These are phyloP conservation scores for Picea sitchensis DNA, from an alignment of 75 land plant genomes.

Conservation along the genomic window DNA sequence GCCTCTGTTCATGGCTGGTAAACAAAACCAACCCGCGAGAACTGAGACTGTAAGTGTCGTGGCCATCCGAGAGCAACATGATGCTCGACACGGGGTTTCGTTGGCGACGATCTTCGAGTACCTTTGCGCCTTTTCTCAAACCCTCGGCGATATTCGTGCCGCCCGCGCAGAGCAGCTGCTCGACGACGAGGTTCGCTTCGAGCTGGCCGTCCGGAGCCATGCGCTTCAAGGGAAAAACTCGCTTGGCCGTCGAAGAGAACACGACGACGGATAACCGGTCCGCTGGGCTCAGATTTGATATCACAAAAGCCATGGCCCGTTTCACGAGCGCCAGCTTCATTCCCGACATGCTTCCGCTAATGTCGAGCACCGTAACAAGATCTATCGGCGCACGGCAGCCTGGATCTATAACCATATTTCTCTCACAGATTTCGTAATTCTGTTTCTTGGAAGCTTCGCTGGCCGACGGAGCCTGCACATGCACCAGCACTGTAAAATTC, in stretches of 20 bases:
- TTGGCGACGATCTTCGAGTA: no score
- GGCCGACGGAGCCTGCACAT: conserved; percentile 32
- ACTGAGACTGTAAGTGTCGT: no score
- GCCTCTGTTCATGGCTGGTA: no score
- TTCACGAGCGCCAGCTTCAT: conserved; percentile 76
- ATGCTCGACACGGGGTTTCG: no score
- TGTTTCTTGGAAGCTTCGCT: not conserved
- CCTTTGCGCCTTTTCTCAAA: no score
- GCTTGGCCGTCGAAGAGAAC: conserved; percentile 52
- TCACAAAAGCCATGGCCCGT: conserved; percentile 82
- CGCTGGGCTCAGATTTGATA: conserved; percentile 60
- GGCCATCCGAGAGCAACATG: no score
- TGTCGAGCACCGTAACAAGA: conserved; percentile 56
- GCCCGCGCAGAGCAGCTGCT: conserved; percentile 35
- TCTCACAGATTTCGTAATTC: no score
- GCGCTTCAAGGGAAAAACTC: conserved; percentile 56
- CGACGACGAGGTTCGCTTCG: conserved; percentile 53
- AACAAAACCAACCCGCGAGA: no score
- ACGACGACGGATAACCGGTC: conserved; percentile 80
- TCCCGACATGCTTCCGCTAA: conserved; percentile 66
- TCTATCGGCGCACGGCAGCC: conserved; percentile 62
- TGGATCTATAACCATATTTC: conserved; percentile 21
- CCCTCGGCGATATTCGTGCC: not conserved
- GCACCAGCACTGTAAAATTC: conserved; percentile 51
- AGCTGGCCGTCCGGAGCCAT: conserved; percentile 67